Evolutionary conservation across 2,329 filamentous ascomycete genomes (phyloP).

Genomic region (Trichoderma pleuroti): DNA sequence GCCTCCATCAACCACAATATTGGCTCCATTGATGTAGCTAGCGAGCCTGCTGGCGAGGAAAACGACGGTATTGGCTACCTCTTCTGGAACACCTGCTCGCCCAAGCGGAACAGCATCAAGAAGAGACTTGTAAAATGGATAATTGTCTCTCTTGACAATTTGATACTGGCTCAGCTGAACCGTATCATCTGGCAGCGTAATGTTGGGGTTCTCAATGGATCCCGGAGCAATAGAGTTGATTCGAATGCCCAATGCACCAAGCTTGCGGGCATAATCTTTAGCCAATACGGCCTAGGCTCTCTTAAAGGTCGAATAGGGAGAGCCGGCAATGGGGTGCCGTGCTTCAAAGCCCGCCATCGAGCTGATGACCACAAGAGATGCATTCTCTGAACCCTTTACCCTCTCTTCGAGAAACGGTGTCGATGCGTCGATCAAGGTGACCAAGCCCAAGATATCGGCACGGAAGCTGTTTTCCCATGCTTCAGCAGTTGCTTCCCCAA

Average conservation of each 20-base stretch:
- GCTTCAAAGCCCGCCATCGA: conserved; percentile 27
- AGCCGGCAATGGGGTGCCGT: conserved; percentile 8
- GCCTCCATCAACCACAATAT: conserved; percentile 26
- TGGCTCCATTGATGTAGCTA: conserved; percentile 23
- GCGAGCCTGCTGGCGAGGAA: conserved; percentile 26
- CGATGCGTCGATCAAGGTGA: conserved; percentile 23
- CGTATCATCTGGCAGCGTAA: conserved; percentile 22
- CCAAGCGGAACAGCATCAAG: conserved; percentile 21
- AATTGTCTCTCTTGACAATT: conserved; percentile 10
- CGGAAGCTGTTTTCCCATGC: conserved; percentile 27
- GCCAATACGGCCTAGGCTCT: conserved; percentile 26
- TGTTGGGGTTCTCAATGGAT: conserved; percentile 22
- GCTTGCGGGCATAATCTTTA: conserved; percentile 24
- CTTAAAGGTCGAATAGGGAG: conserved; percentile 27
- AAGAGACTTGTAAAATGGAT: conserved; percentile 13
- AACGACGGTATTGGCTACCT: conserved; percentile 26
- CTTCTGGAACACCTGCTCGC: conserved; percentile 20
- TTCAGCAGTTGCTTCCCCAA: conserved; percentile 16
- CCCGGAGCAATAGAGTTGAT: conserved; percentile 27
- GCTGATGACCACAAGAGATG: conserved; percentile 27
- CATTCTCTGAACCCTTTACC: conserved; percentile 14
- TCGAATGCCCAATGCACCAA: conserved; percentile 25
- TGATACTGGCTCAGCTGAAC: conserved; percentile 24
- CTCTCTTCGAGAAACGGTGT: conserved; percentile 23
- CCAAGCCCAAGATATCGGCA: conserved; percentile 26